Evolutionary conservation across 164 flowering plant species (phyloP), one percentile per base, ranked within the genome.

Genomic region (Vitis rupestris): DNA sequence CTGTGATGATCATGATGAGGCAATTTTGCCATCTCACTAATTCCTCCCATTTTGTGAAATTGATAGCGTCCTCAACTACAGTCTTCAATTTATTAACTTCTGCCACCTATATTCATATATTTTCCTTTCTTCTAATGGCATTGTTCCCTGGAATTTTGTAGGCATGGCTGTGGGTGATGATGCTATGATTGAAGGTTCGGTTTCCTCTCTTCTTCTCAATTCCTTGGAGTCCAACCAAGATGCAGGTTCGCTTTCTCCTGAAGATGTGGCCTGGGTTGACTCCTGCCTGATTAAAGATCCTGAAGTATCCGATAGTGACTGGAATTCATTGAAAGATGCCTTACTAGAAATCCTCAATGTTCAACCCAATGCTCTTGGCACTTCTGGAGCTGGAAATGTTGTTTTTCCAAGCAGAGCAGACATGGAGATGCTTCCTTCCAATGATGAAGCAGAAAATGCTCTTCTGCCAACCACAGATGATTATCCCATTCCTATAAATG

Each of bases 191-290:
- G 79, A 80, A 75, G 78, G 44, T 15, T 53, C 79, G 51, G 31
- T 78, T 44, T 71, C 75, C 27, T 64, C 85, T 50, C 17, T 51
- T 31, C 10, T 66, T 57, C 60, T 73, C n/a, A 63, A 64, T 30
- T 59, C 75, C 8, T 47, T 60, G 31, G 76, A 72, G 4, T 29
- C 64, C 14, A 51, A 63, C 59, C 70, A 63, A 59, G 73, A 15
- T 61, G 83, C 27, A 56, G 79, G 81, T 66, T 64, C 29, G 1
- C 74, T 82, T 68, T 82, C 90, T 1, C 70, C 80, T 4, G 92
- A 88, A 74, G 92, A 88, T 50, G 54, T 66, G 65, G 86, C 87
- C 50, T 91, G 94, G 97, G 86, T 78, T 11, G 90, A 91, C 76
- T 91, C 97, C 63, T 89, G 91, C 77, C 72, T 91, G 64, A 69